Evolutionary conservation across 1,139 yeast genomes (phyloP).

Genomic region (Hemisphaericaspora lyxosophila): DNA sequence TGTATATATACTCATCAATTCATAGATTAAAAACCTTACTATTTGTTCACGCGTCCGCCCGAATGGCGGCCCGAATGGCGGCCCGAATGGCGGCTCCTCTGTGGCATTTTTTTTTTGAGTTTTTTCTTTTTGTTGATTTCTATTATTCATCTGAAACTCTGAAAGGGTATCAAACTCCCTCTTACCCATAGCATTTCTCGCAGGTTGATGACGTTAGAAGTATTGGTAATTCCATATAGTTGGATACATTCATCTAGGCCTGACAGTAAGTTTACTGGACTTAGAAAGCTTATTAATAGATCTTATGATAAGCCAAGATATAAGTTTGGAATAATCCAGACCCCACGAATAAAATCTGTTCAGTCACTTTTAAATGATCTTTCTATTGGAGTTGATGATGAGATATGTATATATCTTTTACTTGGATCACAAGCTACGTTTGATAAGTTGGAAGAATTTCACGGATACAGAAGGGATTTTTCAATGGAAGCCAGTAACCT

Average conservation of each 20-base stretch:
- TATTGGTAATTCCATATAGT: slow-evolving; percentile 22
- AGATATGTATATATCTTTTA: slow-evolving; percentile 25
- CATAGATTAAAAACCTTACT: too few relatives aligned
- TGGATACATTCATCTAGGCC: slow-evolving; percentile 22
- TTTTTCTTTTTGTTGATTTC: too few relatives aligned
- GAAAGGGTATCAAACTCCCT: too few relatives aligned
- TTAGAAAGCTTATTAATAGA: slow-evolving; percentile 37
- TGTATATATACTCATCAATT: not conserved
- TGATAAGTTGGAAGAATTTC: slow-evolving; percentile 12
- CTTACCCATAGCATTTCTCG: too few relatives aligned
- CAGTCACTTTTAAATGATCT: slow-evolving; percentile 28
- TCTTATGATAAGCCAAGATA: slow-evolving; percentile 49
- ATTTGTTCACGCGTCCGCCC: too few relatives aligned
- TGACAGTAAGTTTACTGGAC: slow-evolving; percentile 15
- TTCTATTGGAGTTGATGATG: slow-evolving; percentile 20
- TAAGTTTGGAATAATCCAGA: slow-evolving; percentile 42
- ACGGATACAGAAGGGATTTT: slow-evolving; percentile 25
- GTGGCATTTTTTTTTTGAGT: too few relatives aligned
- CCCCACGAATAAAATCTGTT: slow-evolving; percentile 39
- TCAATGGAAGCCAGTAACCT: slow-evolving; percentile 15
- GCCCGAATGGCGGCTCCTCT: too few relatives aligned
- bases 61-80: too few relatives aligned
- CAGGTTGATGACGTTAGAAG: slow-evolving; percentile 24
- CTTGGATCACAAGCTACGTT: slow-evolving; percentile 27
- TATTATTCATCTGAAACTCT: too few relatives aligned